These are phyloP conservation scores for Prunus mume DNA, from an alignment of 306 rosid genomes.

Conservation along the genomic window DNA sequence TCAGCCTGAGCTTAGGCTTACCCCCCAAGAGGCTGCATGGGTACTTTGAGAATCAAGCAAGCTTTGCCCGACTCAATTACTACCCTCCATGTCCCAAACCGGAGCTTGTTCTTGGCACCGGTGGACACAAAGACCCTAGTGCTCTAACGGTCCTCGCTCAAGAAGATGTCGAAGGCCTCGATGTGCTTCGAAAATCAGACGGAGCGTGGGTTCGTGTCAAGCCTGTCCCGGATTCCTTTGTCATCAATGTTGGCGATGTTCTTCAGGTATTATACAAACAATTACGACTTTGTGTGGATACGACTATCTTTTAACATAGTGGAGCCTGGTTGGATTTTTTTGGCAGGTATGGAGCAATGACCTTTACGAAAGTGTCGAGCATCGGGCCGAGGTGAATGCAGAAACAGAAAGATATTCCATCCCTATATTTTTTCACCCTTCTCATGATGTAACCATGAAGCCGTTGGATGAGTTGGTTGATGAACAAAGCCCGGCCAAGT, in stretches of 20 bases:
- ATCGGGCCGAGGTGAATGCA: background rate
- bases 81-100: conserved; percentile 4
- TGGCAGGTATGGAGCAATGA: conserved; percentile 11
- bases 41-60: conserved; percentile 4
- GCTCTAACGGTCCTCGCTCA: conserved; percentile 3
- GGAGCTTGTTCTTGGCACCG: background rate
- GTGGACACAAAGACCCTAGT: conserved; percentile 6
- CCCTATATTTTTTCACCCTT: conserved; percentile 2
- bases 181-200: conserved; percentile 2
- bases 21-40: background rate
- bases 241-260: conserved; percentile 7
- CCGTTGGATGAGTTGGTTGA: conserved; percentile 7
- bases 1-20: conserved; percentile 3
- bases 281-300: no score
- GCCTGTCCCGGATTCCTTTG: background rate
- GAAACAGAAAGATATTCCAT: conserved; percentile 8
- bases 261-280: background rate
- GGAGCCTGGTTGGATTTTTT: background rate
- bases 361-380: background rate
- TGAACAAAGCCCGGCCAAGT: conserved; percentile 4
- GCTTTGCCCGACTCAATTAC: conserved; percentile 2
- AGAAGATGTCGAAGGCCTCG: conserved; percentile 6
- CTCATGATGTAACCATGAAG: conserved; percentile 2
- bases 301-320: no score
- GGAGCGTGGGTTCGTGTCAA: conserved; percentile 7